A percentile compares a stretch with the other conserved stretches of the same genome.
These are phyloP conservation scores for Venustampulla echinocandica DNA, from an alignment of 495 filamentous ascomycete genomes.

Conservation along the genomic window DNA sequence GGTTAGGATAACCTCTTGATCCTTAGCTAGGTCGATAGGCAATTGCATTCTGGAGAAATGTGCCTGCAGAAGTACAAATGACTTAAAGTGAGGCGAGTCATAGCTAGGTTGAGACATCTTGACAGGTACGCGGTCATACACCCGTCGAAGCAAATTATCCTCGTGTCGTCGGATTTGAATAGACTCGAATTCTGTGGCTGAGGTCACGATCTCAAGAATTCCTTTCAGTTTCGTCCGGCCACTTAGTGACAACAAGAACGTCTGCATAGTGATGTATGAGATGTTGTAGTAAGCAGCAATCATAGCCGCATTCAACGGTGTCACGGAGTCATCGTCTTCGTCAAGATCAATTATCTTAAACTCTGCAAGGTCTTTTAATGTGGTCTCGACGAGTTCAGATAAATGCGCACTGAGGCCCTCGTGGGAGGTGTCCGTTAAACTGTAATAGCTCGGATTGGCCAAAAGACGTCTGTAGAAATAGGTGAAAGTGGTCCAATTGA, in stretches of 20 bases:
- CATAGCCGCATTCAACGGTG: constrained; percentile 90
- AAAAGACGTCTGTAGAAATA: constrained; percentile 98
- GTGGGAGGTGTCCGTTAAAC: constrained; percentile 78
- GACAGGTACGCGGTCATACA: constrained; percentile 90
- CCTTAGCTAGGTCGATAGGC: constrained; percentile 92
- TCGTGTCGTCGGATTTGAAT: constrained; percentile 95
- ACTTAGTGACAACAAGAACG: constrained; percentile 90
- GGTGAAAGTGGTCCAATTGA: constrained; percentile 96
- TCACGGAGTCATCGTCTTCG: constrained; percentile 88
- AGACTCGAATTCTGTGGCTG: constrained; percentile 90
- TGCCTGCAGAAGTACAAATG: constrained; percentile 90
- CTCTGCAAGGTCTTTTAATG: constrained; percentile 81
- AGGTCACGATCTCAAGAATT: constrained; percentile 93
- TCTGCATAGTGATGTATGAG: constrained; percentile 99
- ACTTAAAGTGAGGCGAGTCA: constrained; percentile 96
- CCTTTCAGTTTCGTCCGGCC: constrained; percentile 88
- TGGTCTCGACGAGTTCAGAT: constrained; percentile 90
- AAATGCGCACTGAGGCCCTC: constrained; percentile 90
- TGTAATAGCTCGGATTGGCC: constrained; percentile 95
- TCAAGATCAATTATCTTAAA: constrained; percentile 95
- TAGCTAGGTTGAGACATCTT: constrained; percentile 82
- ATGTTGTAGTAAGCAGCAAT: constrained; percentile 99
- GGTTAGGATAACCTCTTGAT: constrained; percentile 80
- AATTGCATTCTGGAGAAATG: constrained; percentile 97
- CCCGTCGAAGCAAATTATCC: constrained; percentile 74